Evolutionary conservation across 2,329 filamentous ascomycete genomes (phyloP).

Genomic region (Diaporthe capsici): DNA sequence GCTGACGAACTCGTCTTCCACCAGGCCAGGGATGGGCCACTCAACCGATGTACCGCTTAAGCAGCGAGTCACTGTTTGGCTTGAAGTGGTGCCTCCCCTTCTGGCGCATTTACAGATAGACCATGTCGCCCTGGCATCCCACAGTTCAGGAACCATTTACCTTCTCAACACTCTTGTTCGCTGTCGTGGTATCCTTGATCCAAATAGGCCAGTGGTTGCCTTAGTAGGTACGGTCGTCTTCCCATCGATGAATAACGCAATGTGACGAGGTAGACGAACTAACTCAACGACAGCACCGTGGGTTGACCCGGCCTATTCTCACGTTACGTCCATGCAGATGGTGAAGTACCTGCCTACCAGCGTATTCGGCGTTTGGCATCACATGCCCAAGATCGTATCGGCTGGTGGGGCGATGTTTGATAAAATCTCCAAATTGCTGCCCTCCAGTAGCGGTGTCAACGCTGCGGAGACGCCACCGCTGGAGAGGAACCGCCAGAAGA

Average conservation of each 20-base stretch:
- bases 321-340: constrained; percentile 14
- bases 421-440: background rate
- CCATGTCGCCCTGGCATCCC: constrained; percentile 35
- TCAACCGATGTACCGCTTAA: constrained; percentile 35
- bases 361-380: constrained; percentile 28
- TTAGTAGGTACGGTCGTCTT: constrained; percentile 34
- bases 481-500: background rate
- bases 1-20: background rate
- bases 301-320: constrained; percentile 35
- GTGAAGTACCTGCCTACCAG: constrained; percentile 15
- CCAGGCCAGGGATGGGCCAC: constrained; percentile 42
- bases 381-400: constrained; percentile 15
- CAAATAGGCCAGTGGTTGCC: constrained; percentile 38
- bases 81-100: constrained; percentile 35
- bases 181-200: constrained; percentile 32
- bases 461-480: background rate
- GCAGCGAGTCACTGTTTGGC: constrained; percentile 41
- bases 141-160: constrained; percentile 37
- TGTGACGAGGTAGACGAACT: background rate
- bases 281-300: constrained; percentile 31
- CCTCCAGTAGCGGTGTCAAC: constrained; percentile 3
- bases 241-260: background rate
- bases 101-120: constrained; percentile 33
- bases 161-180: constrained; percentile 37
- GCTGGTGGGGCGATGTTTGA: background rate